phyloP scores from a whole-genome alignment of 1,284 basidiomycete species.

The Gastroboletus turbinatus region DNA sequence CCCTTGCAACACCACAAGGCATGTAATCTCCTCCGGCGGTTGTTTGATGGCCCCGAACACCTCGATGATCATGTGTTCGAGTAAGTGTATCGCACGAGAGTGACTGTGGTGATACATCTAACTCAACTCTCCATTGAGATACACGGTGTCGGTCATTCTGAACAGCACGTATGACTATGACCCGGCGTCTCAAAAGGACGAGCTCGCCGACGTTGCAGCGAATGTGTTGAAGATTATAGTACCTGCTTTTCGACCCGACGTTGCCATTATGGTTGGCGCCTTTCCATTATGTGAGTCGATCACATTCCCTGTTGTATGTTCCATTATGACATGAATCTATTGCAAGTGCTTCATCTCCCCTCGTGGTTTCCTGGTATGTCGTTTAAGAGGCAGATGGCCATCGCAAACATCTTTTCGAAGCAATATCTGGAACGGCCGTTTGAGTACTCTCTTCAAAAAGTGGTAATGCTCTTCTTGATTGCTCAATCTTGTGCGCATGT shows the following conservation, averaged over 20 bases:
- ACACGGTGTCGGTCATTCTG: conserved; percentile 9
- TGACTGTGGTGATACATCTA: too few relatives aligned
- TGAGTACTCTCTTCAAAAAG: conserved; percentile 10
- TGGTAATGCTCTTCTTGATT: background rate
- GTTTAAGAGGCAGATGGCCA: conserved; percentile 15
- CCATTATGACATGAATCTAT: background rate
- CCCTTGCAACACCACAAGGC: conserved; percentile 13
- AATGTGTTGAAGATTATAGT: background rate
- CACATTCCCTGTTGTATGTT: background rate
- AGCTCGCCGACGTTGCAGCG: conserved; percentile 1
- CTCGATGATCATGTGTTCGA: conserved; percentile 9
- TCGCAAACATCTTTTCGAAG: background rate
- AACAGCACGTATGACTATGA: conserved; percentile 19
- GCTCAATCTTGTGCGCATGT: too few relatives aligned
- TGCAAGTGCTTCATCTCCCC: conserved; percentile 12
- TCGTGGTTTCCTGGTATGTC: conserved; percentile 24
- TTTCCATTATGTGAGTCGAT: conserved; percentile 15
- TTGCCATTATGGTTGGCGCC: conserved; percentile 1
- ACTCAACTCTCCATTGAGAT: background rate
- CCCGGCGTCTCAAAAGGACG: conserved; percentile 7
- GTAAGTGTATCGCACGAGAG: background rate
- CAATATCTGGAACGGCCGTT: conserved; percentile 7
- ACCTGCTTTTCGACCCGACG: conserved; percentile 3
- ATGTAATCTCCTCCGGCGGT: conserved; percentile 12
- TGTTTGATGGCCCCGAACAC: conserved; percentile 8